phyloP scores from a whole-genome alignment of 2,329 filamentous ascomycete genomes.

The Penicillium vulpinum region DNA sequence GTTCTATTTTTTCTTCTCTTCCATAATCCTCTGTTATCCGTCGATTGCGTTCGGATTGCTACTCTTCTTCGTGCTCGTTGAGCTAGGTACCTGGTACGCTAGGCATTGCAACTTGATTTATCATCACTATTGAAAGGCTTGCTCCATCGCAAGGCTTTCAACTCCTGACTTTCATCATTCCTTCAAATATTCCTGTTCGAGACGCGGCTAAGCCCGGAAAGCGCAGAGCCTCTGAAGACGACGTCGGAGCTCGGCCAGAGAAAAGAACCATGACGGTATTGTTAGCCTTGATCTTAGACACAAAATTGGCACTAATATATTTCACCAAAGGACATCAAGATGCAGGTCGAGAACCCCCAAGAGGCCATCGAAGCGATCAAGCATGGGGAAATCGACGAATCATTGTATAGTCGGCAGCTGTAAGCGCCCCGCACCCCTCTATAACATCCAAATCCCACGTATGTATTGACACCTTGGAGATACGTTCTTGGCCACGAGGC shows the following conservation, averaged over 20 bases:
- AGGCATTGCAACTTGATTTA: slow-evolving; percentile 29
- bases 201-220: slow-evolving; percentile 53
- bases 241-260: slow-evolving; percentile 49
- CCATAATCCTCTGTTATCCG: slow-evolving; percentile 2
- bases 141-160: slow-evolving; percentile 45
- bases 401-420: slow-evolving; percentile 66
- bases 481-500: slow-evolving; percentile 75
- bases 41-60: slow-evolving; percentile 12
- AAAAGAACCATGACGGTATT: slow-evolving; percentile 57
- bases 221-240: slow-evolving; percentile 52
- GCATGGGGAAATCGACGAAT: slow-evolving; percentile 67
- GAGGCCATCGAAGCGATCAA: slow-evolving; percentile 62
- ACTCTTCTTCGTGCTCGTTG: slow-evolving; percentile 11
- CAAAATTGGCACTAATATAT: slow-evolving; percentile 16
- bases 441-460: not conserved
- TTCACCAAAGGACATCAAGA: slow-evolving; percentile 51
- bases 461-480: slow-evolving; percentile 30
- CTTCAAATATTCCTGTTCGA: slow-evolving; percentile 45
- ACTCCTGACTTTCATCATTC: slow-evolving; percentile 41
- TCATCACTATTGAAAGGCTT: slow-evolving; percentile 42
- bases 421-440: slow-evolving; percentile 24
- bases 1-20: slow-evolving; percentile 9
- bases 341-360: slow-evolving; percentile 62
- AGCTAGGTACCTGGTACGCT: slow-evolving; percentile 31
- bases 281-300: slow-evolving; percentile 6